A percentile compares a stretch with the other conserved stretches of the same genome.
These are phyloP conservation scores for Artemisia annua DNA, from an alignment of 129 eudicot genomes.

Conservation along the genomic window DNA sequence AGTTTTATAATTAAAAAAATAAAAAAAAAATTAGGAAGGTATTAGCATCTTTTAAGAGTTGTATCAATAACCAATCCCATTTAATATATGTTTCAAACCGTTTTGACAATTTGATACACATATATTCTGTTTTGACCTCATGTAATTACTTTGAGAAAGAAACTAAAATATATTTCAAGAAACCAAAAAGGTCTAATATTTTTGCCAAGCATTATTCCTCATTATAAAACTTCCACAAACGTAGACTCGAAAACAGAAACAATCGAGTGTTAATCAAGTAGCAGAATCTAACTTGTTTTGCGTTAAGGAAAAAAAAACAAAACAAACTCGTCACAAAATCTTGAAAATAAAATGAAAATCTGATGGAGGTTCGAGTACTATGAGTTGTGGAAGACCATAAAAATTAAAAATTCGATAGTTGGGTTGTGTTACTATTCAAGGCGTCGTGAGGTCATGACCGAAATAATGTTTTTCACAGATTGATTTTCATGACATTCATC, in stretches of 20 bases:
- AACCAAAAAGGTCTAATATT: too few relatives aligned
- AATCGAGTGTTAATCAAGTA: background rate
- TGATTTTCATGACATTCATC: background rate
- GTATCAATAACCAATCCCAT: too few relatives aligned
- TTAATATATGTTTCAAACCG: too few relatives aligned
- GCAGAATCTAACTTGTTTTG: slow-evolving; percentile 20
- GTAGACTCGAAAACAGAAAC: slow-evolving; percentile 6
- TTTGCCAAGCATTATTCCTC: background rate
- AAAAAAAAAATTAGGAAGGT: too few relatives aligned
- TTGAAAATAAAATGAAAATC: slow-evolving; percentile 14
- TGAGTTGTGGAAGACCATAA: slow-evolving; percentile 21
- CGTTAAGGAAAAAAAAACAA: slow-evolving; percentile 8
- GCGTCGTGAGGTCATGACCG: slow-evolving; percentile 68
- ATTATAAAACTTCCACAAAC: slow-evolving; percentile 28
- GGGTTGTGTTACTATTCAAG: slow-evolving; percentile 13
- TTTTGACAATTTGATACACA: too few relatives aligned
- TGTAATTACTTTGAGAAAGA: too few relatives aligned
- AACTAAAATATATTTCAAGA: too few relatives aligned
- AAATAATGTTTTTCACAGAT: slow-evolving; percentile 71
- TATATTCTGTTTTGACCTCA: too few relatives aligned
- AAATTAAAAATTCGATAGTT: background rate
- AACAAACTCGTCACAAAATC: slow-evolving; percentile 30
- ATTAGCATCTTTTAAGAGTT: too few relatives aligned
- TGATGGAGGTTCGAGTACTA: slow-evolving; percentile 2
- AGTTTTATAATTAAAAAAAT: too few relatives aligned